Conservation (phyloP, 495 filamentous ascomycete species). For the Aspergillus leporis region DNA sequence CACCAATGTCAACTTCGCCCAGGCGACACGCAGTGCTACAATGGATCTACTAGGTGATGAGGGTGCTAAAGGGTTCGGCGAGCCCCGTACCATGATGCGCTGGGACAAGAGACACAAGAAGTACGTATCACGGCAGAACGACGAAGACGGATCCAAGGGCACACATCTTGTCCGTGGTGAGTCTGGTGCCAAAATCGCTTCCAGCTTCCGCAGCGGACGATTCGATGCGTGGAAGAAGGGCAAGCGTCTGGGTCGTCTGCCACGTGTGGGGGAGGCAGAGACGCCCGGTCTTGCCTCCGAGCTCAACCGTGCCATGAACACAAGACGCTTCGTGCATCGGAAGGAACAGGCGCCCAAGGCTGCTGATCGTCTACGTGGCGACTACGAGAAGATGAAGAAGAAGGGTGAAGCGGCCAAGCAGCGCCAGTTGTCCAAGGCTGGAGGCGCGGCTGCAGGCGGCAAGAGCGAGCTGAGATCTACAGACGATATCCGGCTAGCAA, state of each 20-base stretch:
- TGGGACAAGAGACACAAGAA: slow-evolving; percentile 98
- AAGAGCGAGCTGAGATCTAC: slow-evolving; percentile 78
- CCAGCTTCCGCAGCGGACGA: slow-evolving; percentile 86
- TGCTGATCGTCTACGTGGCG: slow-evolving; percentile 84
- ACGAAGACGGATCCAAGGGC: slow-evolving; percentile 89
- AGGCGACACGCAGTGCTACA: slow-evolving; percentile 75
- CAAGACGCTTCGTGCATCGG: slow-evolving; percentile 72
- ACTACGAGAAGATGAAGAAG: slow-evolving; percentile 90
- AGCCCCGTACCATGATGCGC: slow-evolving; percentile 72
- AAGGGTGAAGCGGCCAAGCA: slow-evolving; percentile 83
- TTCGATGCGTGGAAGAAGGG: slow-evolving; percentile 89
- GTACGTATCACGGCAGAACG: slow-evolving; percentile 86
- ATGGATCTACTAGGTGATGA: slow-evolving; percentile 93
- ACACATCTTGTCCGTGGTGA: slow-evolving; percentile 85
- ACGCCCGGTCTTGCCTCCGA: slow-evolving; percentile 39
- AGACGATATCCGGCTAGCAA: slow-evolving; percentile 81
- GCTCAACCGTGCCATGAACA: slow-evolving; percentile 32
- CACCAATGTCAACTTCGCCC: slow-evolving; percentile 71
- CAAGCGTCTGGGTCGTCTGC: slow-evolving; percentile 75
- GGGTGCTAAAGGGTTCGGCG: slow-evolving; percentile 70
- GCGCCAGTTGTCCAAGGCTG: slow-evolving; percentile 41
- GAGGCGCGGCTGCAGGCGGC: slow-evolving; percentile 60
- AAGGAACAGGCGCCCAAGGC: slow-evolving; percentile 84
- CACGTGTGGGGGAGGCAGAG: slow-evolving; percentile 81
- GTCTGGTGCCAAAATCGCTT: slow-evolving; percentile 92